These are phyloP conservation scores for Cyathus striatus DNA, from an alignment of 768 basidiomycete genomes.

Conservation along the genomic window DNA sequence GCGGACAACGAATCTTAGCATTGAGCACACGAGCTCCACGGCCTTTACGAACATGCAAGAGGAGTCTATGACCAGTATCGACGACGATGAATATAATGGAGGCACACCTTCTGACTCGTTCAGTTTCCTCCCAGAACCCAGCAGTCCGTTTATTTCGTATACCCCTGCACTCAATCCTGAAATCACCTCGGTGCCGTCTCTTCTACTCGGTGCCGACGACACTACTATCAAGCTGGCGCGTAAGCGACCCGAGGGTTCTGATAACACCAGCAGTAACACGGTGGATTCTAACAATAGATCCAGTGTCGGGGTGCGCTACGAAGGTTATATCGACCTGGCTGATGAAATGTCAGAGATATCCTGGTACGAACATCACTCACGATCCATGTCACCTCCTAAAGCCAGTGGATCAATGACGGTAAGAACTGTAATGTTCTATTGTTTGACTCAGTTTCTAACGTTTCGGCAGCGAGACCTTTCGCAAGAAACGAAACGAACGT, in stretches of 20 bases:
- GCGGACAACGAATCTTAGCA: constrained; percentile 17
- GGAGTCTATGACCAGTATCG: constrained; percentile 24
- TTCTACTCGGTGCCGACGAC: constrained; percentile 15
- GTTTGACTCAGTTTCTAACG: not conserved
- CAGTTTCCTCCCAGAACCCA: constrained; percentile 13
- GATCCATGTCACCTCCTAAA: constrained; percentile 3
- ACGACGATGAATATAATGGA: constrained; percentile 7
- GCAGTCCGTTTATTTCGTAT: constrained; percentile 4
- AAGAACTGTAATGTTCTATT: not conserved
- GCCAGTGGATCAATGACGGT: not conserved
- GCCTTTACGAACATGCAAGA: constrained; percentile 9
- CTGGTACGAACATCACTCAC: constrained; percentile 30
- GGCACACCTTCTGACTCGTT: constrained; percentile 14
- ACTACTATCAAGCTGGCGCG: not conserved
- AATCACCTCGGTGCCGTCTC: constrained; percentile 31
- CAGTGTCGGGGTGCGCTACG: constrained; percentile 32
- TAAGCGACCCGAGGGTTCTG: not conserved
- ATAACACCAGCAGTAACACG: not conserved
- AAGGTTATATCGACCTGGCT: constrained; percentile 50
- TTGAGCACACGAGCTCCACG: constrained; percentile 10
- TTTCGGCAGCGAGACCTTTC: not conserved
- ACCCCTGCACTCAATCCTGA: constrained; percentile 55
- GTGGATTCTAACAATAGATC: not conserved
- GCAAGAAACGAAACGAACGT: constrained; percentile 27
- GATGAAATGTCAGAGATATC: constrained; percentile 49